Evolutionary conservation across 495 filamentous ascomycete species (phyloP).

Genomic region (Neurospora sp.): DNA sequence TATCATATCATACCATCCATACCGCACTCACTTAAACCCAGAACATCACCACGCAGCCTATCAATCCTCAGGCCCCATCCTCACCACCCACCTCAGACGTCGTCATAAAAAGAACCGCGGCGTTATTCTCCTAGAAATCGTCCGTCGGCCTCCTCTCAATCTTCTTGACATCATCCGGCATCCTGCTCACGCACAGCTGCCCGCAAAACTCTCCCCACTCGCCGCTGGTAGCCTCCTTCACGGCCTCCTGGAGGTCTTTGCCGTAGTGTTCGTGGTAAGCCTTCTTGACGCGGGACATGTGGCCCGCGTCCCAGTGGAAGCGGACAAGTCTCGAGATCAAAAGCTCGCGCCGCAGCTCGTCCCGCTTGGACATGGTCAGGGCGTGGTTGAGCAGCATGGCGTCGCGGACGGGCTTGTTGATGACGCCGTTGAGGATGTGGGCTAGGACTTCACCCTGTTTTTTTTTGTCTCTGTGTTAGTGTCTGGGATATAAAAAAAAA

Average conservation of each 20-base stretch:
- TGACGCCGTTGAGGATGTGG: constrained; percentile 92
- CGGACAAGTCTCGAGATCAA: constrained; percentile 72
- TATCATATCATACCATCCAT: neutral
- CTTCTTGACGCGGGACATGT: constrained; percentile 60
- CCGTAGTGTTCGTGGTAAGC: constrained; percentile 64
- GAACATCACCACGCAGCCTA: neutral
- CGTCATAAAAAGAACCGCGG: neutral
- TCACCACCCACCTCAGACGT: neutral
- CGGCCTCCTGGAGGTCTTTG: constrained; percentile 55
- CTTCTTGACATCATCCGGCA: constrained; percentile 41
- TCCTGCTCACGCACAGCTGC: constrained; percentile 41
- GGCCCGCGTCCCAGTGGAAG: constrained; percentile 72
- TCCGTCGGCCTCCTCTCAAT: constrained; percentile 25
- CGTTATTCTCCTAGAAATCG: constrained; percentile 4
- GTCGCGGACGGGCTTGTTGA: constrained; percentile 91
- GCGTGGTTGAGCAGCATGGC: constrained; percentile 92
- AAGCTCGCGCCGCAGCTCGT: constrained; percentile 65
- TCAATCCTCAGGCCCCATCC: neutral
- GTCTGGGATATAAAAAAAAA: neutral
- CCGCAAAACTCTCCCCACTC: constrained; percentile 45
- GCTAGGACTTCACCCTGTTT: constrained; percentile 82
- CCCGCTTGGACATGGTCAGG: constrained; percentile 50
- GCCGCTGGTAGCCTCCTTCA: constrained; percentile 38
- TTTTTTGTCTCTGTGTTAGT: neutral
- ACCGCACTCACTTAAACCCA: neutral